Evolutionary conservation across 805 yeast species (phyloP), one percentile per base, ranked within the genome.

Genomic region (Saccharomyces paradoxus): DNA sequence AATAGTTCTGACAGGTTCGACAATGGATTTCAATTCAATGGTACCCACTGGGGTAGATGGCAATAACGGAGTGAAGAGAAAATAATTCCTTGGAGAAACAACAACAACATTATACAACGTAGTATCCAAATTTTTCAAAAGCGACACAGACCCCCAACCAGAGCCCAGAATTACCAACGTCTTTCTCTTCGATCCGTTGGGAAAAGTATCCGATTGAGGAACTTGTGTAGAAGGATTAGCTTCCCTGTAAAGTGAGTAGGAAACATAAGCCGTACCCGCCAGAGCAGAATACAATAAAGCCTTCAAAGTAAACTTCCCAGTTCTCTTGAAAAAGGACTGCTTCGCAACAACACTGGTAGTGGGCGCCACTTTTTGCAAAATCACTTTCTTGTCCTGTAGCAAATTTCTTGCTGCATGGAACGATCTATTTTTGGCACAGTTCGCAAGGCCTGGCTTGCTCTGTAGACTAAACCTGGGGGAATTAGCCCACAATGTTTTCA

Each of bases 11-110:
- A 92, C 89, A 31, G 97, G 96, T 71, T 91, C 97, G 73, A 89
- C 86, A 68, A 91, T 91, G 26, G 97, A 91, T 71, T 94, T 88
- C 60, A 81, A 72, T 66, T 89, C 96, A 56, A 89, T 83, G 51
- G 96, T 87, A 60, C 97, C 97, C 41, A 96, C 91, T 55, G 97
- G 96, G 62, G 92, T 87, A 27, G 96, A 87, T 49, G 98, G 97
- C 64, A 91, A 78, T 69, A 91, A 77, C n/a, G 98, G 97, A 55
- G 98, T 91, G 79, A 92, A 91, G 64, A 91, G 77, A 75, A 91
- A 90, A 77, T 89, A 92, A 78, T 91, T 92, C 76, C 97, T 83
- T 58, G 98, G 97, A 46, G 96, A 89, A 49, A 91, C 87, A 54
- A 91, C 83, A 50, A 89, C 83, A 51, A 91, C 97, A 68, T 92